phyloP scores from a whole-genome alignment of 1,284 basidiomycete species.

The Psilocybe mexicana region DNA sequence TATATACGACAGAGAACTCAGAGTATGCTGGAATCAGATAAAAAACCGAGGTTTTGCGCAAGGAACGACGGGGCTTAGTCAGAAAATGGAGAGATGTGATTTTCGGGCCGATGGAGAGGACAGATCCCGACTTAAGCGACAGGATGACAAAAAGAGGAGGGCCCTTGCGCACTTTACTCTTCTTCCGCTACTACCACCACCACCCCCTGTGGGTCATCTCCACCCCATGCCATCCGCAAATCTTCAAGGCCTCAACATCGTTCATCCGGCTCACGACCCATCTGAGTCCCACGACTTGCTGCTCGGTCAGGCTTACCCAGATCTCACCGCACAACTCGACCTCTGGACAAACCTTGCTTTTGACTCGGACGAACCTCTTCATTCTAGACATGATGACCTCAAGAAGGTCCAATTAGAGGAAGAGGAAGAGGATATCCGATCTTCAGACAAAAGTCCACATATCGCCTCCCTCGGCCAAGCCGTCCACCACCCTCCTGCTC shows the following conservation, averaged over 20 bases:
- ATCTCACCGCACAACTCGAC: slow-evolving; percentile 77
- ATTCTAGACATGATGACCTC: slow-evolving; percentile 37
- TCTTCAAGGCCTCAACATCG: slow-evolving; percentile 76
- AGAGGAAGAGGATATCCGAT: slow-evolving; percentile 40
- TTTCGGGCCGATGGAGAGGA: slow-evolving; percentile 18
- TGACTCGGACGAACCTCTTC: slow-evolving; percentile 66
- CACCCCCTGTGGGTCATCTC: slow-evolving; percentile 8
- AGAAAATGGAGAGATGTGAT: neutral
- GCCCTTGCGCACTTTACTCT: slow-evolving; percentile 6
- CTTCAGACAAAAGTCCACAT: slow-evolving; percentile 50
- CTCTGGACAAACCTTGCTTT: slow-evolving; percentile 84
- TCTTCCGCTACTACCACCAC: slow-evolving; percentile 19
- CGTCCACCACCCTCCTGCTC: slow-evolving; percentile 11
- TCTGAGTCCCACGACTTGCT: slow-evolving; percentile 60
- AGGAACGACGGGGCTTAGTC: neutral
- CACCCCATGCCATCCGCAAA: slow-evolving; percentile 52
- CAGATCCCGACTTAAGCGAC: slow-evolving; percentile 18
- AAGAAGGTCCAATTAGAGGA: slow-evolving; percentile 42
- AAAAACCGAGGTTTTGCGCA: neutral
- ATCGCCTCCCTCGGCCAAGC: slow-evolving; percentile 38
- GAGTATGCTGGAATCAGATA: neutral
- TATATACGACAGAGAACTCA: neutral
- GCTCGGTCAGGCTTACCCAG: slow-evolving; percentile 61
- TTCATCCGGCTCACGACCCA: slow-evolving; percentile 51
- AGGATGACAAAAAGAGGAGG: neutral